These are phyloP conservation scores for Erythrophleum ivorense DNA, from an alignment of 331 rosid genomes.

Conservation along the genomic window DNA sequence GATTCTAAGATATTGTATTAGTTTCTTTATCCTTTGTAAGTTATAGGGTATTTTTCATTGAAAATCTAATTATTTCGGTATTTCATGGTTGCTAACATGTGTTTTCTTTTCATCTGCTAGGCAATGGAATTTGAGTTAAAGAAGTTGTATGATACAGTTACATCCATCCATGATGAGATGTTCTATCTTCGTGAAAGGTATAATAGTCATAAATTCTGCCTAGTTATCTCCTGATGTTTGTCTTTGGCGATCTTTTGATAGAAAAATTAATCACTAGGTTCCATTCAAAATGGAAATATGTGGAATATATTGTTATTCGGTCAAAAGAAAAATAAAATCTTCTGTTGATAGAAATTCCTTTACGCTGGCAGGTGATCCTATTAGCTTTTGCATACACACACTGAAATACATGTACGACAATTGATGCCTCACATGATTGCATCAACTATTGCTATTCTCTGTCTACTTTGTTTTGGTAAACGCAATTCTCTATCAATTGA, in stretches of 20 bases:
- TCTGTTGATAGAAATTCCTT: slow-evolving; percentile 10
- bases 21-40: slow-evolving; percentile 25
- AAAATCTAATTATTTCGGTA: slow-evolving; percentile 26
- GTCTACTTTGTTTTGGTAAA: not conserved
- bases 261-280: slow-evolving; percentile 9
- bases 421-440: slow-evolving; percentile 17
- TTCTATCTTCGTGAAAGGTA: slow-evolving; percentile 97
- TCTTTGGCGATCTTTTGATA: slow-evolving; percentile 30
- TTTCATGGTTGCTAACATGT: slow-evolving; percentile 34
- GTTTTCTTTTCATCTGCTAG: slow-evolving; percentile 52
- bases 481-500: not conserved
- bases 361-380: too few relatives aligned
- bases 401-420: not conserved
- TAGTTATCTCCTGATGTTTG: not conserved
- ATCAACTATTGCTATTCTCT: slow-evolving; percentile 11
- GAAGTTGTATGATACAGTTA: slow-evolving; percentile 70
- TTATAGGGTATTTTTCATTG: not conserved
- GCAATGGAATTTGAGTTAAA: slow-evolving; percentile 84
- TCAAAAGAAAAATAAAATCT: slow-evolving; percentile 16
- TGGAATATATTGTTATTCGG: slow-evolving; percentile 10
- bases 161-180: slow-evolving; percentile 92
- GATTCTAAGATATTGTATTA: not conserved
- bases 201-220: slow-evolving; percentile 20
- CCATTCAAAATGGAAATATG: slow-evolving; percentile 19
- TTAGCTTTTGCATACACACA: not conserved